Evolutionary conservation across 805 yeast genomes (phyloP).

Genomic region (Sungouiozyma intestinalis): DNA sequence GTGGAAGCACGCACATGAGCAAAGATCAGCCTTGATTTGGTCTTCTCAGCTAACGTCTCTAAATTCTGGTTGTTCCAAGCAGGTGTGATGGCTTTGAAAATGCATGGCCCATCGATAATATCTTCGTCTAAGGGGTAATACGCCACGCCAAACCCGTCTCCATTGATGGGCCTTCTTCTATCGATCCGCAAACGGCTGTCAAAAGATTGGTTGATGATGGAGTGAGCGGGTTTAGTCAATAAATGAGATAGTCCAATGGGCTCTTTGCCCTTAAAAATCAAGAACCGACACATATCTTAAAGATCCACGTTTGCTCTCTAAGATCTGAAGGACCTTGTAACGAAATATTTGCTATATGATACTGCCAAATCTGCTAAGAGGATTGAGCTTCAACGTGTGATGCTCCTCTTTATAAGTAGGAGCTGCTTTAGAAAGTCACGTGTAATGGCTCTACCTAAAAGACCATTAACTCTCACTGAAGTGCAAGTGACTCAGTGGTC

Average conservation of each 20-base stretch:
- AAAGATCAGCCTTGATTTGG: slow-evolving; percentile 73
- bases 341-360: no score
- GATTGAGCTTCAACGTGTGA: no score
- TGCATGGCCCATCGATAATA: slow-evolving; percentile 66
- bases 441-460: background rate
- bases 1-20: slow-evolving; percentile 97
- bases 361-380: no score
- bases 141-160: slow-evolving; percentile 98
- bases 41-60: slow-evolving; percentile 77
- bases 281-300: slow-evolving; percentile 74
- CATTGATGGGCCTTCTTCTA: slow-evolving; percentile 84
- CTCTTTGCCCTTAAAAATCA: slow-evolving; percentile 86
- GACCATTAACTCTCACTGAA: no score
- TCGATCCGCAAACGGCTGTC: slow-evolving; percentile 84
- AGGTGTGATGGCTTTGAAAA: slow-evolving; percentile 92
- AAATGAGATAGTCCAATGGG: slow-evolving; percentile 78
- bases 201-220: slow-evolving; percentile 91
- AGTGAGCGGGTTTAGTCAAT: slow-evolving; percentile 90
- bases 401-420: no score
- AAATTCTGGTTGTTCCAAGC: slow-evolving; percentile 95
- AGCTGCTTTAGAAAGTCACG: background rate
- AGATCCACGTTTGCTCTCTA: no score
- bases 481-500: no score
- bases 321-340: no score
- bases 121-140: slow-evolving; percentile 64